phyloP scores from a whole-genome alignment of 1,284 basidiomycete genomes.

The Trametes hirsuta region DNA sequence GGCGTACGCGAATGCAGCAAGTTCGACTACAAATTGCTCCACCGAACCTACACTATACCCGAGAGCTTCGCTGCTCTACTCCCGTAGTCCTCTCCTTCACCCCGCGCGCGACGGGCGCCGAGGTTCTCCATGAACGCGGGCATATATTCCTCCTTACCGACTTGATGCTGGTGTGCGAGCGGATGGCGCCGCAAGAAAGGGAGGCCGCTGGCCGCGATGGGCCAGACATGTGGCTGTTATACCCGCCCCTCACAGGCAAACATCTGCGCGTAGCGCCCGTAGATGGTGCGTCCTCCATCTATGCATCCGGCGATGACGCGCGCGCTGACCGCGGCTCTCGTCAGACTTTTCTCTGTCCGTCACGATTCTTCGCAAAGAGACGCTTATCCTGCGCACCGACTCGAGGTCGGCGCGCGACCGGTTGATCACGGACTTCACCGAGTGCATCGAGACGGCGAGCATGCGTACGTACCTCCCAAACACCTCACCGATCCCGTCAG shows the following conservation, averaged over 20 bases:
- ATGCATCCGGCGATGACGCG: background rate
- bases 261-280: constrained; percentile 79
- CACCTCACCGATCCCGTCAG: background rate
- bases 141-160: constrained; percentile 93
- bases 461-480: constrained; percentile 55
- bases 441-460: constrained; percentile 83
- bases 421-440: constrained; percentile 76
- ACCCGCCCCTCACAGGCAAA: constrained; percentile 95
- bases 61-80: constrained; percentile 76
- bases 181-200: constrained; percentile 72
- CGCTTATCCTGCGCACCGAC: constrained; percentile 68
- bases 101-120: constrained; percentile 73
- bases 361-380: constrained; percentile 90
- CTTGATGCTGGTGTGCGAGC: constrained; percentile 87
- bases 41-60: constrained; percentile 78
- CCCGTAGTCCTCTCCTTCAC: constrained; percentile 82
- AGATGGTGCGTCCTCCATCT: constrained; percentile 40
- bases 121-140: constrained; percentile 76
- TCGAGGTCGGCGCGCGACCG: constrained; percentile 67
- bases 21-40: constrained; percentile 93
- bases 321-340: background rate
- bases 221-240: constrained; percentile 91
- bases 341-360: constrained; percentile 79
- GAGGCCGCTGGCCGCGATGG: constrained; percentile 53
- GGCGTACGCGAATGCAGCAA: constrained; percentile 49